Base-by-base conservation (phyloP, 768 basidiomycete species). In the Nevesoporus exiguus region DNA sequence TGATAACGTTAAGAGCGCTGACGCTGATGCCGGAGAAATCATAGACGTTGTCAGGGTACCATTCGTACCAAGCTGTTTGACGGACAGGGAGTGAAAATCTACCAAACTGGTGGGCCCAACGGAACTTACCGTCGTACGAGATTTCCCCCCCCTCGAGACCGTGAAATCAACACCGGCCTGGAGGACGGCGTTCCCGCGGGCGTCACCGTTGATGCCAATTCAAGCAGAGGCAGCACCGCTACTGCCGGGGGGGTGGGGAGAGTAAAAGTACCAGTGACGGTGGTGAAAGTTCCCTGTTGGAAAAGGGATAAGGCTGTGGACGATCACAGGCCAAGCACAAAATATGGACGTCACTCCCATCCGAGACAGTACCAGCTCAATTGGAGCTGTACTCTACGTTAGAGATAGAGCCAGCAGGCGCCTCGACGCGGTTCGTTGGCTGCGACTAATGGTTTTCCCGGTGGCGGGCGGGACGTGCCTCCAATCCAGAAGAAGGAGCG, bases 121-220 rank as follows among this genome's bases (percentile, higher is more conserved):
- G 24, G 42, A 19, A 29, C 63, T 55, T 24, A 59, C 59, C 57
- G 40, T 53, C 47, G 27, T 61, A 64, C 33, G 59, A 48, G 30
- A 33, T 25, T 9, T 27, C 2, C 5, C 42, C 25, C 6, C 25
- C 25, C n/a, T n/a, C 5, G 22, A 43, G 42, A 27, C 22, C 21
- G 17, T 60, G 45, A 60, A 55, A 51, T 57, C 55, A 14, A 65
- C 14, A 29, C 63, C 63, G 8, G 61, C 56, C 50, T 66, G 61
- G 47, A 65, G 58, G 45, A 63, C 60, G 14, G 56, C 56, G 9
- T 13, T 56, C 7, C 0, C 5, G 34, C 59, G 57, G 13, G 43
- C 51, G 37, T 61, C 55, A 50, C 61, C 58, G 7, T 66, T 64
- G n/a, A 66, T 64, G 29, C 64, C 64, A 29, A 66, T 59, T 62